Conservation (phyloP, 2,329 filamentous ascomycete species). For the Sporothrix dimorphospora region DNA sequence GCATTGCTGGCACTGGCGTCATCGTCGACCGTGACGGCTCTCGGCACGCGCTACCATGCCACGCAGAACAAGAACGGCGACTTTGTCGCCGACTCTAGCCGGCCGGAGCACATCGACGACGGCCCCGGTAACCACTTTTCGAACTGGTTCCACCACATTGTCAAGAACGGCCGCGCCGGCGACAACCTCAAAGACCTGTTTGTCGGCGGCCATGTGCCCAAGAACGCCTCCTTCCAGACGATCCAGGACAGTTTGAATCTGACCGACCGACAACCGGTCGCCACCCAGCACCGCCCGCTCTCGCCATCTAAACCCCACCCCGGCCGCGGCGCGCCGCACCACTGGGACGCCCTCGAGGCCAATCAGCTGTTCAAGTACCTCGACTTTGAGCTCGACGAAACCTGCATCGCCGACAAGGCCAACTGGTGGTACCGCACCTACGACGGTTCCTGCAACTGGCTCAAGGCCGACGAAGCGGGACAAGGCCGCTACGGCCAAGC, state of each 20-base stretch:
- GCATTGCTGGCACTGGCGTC: conserved; percentile 20
- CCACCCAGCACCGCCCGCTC: neutral
- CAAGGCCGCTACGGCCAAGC: conserved; percentile 28
- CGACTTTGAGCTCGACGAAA: conserved; percentile 21
- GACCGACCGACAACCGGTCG: conserved; percentile 2
- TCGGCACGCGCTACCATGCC: conserved; percentile 19
- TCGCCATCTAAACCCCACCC: neutral
- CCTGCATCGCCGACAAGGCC: conserved; percentile 23
- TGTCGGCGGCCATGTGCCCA: conserved; percentile 16
- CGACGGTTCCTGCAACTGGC: conserved; percentile 33
- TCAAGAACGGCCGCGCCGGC: conserved; percentile 19
- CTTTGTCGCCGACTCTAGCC: neutral
- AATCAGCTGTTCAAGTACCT: conserved; percentile 16
- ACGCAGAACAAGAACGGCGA: conserved; percentile 1
- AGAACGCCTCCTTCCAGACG: conserved; percentile 8
- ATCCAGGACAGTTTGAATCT: conserved; percentile 21
- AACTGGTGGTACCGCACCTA: conserved; percentile 33
- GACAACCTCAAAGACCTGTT: conserved; percentile 7
- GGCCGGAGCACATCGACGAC: neutral
- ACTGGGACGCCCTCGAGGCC: conserved; percentile 16
- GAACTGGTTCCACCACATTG: conserved; percentile 21
- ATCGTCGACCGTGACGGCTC: neutral
- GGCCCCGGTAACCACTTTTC: neutral
- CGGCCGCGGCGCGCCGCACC: neutral
- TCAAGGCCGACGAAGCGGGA: conserved; percentile 29